Conservation (phyloP, 78 protist genomes). For the Dictyostelium brefeldianum region DNA sequence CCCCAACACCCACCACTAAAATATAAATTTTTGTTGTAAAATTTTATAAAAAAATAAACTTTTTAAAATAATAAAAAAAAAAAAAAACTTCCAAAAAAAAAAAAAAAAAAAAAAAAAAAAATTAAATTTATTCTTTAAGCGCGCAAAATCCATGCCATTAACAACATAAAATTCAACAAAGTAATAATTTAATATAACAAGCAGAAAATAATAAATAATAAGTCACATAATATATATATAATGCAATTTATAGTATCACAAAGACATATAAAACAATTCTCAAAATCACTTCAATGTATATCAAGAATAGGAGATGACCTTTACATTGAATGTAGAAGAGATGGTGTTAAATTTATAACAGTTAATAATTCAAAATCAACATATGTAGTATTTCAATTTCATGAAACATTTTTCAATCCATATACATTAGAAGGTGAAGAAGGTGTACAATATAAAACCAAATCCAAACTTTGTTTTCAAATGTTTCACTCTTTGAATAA, state of each 20-base stretch:
- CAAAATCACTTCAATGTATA: conserved; percentile 59
- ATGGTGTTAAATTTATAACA: conserved; percentile 52
- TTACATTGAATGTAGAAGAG: conserved; percentile 21
- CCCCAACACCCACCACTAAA: no score
- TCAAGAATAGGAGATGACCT: conserved; percentile 53
- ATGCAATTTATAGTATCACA: conserved; percentile 6
- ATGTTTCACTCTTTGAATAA: conserved; percentile 37
- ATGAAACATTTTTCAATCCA: conserved; percentile 3
- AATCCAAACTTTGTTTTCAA: conserved; percentile 46
- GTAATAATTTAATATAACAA: no score
- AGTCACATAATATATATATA: no score
- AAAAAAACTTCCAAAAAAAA: no score
- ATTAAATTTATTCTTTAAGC: no score
- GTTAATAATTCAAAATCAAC: conserved; percentile 40
- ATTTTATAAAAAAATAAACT: no score
- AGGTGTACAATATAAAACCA: conserved; percentile 14
- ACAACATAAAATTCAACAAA: no score
- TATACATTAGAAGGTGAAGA: neutral
- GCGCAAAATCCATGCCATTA: no score
- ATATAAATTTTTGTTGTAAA: no score
- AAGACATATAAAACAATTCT: conserved; percentile 30
- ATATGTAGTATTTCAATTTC: conserved; percentile 12
- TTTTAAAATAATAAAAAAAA: no score
- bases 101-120: no score
- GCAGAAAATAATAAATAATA: no score